These are phyloP conservation scores for Yueomyces sinensis DNA, from an alignment of 805 yeast species.

Conservation along the genomic window DNA sequence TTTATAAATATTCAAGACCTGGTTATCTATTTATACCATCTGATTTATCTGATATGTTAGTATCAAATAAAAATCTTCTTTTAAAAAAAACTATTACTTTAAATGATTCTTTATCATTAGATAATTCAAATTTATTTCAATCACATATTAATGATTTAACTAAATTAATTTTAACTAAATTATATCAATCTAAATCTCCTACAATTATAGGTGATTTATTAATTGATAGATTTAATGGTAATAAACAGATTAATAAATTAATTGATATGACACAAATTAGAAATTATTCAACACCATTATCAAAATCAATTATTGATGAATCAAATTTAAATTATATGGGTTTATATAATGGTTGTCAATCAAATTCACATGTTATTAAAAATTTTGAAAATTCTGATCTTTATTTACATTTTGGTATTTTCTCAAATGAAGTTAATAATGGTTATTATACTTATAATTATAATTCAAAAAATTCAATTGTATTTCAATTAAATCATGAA, in stretches of 20 bases:
- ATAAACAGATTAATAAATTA: slow-evolving; percentile 33
- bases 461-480: slow-evolving; percentile 25
- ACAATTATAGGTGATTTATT: slow-evolving; percentile 60
- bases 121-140: slow-evolving; percentile 1
- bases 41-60: slow-evolving; percentile 40
- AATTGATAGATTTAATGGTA: slow-evolving; percentile 45
- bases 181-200: slow-evolving; percentile 46
- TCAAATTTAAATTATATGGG: slow-evolving; percentile 50
- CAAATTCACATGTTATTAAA: slow-evolving; percentile 35
- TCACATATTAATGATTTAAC: slow-evolving; percentile 23
- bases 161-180: slow-evolving; percentile 31
- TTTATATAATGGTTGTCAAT: slow-evolving; percentile 51
- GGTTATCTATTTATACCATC: slow-evolving; percentile 73
- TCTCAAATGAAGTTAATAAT: slow-evolving; percentile 52
- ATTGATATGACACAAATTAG: slow-evolving; percentile 33
- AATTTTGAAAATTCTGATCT: slow-evolving; percentile 49
- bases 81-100: slow-evolving; percentile 7
- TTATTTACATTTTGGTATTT: slow-evolving; percentile 57
- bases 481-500: slow-evolving; percentile 40
- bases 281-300: slow-evolving; percentile 50
- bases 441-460: slow-evolving; percentile 47
- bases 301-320: slow-evolving; percentile 66
- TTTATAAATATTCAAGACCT: slow-evolving; percentile 52
- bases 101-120: slow-evolving; percentile 4
- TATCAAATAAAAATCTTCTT: slow-evolving; percentile 9